A percentile compares a stretch with the other conserved stretches of the same genome.
Evolutionary conservation across 2,329 filamentous ascomycete species (phyloP).

Genomic region (Clonostachys rosea): DNA sequence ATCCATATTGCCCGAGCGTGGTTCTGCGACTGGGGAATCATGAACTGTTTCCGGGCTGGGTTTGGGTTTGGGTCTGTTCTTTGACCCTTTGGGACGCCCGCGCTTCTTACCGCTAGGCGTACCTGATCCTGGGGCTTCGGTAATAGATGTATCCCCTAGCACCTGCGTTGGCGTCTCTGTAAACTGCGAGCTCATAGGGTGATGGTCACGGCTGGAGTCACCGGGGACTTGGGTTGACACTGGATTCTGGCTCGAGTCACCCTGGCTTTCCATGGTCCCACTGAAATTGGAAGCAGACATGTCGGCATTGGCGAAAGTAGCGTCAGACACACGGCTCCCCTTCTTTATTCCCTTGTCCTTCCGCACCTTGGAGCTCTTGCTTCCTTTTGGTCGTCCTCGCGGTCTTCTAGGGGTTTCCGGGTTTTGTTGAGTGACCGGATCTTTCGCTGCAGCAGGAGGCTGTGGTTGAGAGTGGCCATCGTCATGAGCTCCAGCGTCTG

Average conservation of each 20-base stretch:
- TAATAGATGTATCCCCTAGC: neutral
- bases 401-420: conserved; percentile 28
- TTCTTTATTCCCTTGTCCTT: conserved; percentile 52
- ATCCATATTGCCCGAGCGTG: no score
- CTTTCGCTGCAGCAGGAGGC: no score
- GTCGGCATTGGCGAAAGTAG: neutral
- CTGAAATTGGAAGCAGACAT: no score
- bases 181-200: neutral
- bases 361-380: conserved; percentile 25
- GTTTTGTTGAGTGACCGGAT: no score
- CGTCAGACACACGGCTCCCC: neutral
- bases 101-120: conserved; percentile 16
- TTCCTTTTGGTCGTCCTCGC: conserved; percentile 53
- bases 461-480: no score
- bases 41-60: neutral
- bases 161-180: neutral
- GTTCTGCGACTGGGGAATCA: neutral
- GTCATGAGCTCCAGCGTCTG: no score
- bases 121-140: conserved; percentile 4
- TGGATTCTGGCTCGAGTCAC: neutral
- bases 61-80: conserved; percentile 27
- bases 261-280: neutral
- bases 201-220: no score
- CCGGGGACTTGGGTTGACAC: neutral
- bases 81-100: conserved; percentile 40